Evolutionary conservation across 805 yeast genomes (phyloP).

Genomic region (Schwanniomyces pseudopolymorphus): DNA sequence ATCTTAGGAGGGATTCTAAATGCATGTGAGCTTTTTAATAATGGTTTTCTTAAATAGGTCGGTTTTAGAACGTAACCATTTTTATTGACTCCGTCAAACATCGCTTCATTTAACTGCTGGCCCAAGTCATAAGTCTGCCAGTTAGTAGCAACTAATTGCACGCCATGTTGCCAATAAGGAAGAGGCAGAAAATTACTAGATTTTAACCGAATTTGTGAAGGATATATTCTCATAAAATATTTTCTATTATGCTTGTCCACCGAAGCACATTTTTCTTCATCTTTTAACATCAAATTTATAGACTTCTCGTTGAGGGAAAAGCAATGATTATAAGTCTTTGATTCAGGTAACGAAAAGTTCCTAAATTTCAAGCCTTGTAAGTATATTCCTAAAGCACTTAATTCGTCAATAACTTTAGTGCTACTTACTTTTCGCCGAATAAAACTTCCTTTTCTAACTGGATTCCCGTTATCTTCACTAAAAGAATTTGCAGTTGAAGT

Average conservation of each 20-base stretch:
- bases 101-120: slow-evolving; percentile 81
- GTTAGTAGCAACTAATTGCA: slow-evolving; percentile 93
- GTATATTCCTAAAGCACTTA: slow-evolving; percentile 68
- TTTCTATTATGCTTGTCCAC: slow-evolving; percentile 74
- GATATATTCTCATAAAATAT: slow-evolving; percentile 82
- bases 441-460: slow-evolving; percentile 14
- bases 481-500: slow-evolving; percentile 42
- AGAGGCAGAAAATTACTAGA: slow-evolving; percentile 84
- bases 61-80: slow-evolving; percentile 87
- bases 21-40: slow-evolving; percentile 19
- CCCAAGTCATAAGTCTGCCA: slow-evolving; percentile 95
- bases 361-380: slow-evolving; percentile 74
- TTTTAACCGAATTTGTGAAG: slow-evolving; percentile 71
- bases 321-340: slow-evolving; percentile 76
- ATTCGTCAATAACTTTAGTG: slow-evolving; percentile 33
- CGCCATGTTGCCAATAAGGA: slow-evolving; percentile 79
- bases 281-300: slow-evolving; percentile 62
- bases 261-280: slow-evolving; percentile 52
- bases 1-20: slow-evolving; percentile 2
- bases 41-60: slow-evolving; percentile 34
- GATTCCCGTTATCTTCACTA: slow-evolving; percentile 35
- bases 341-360: slow-evolving; percentile 82
- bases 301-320: slow-evolving; percentile 84
- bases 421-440: slow-evolving; percentile 18
- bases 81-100: slow-evolving; percentile 60